phyloP scores from a whole-genome alignment of 2,329 filamentous ascomycete species.

The Neofusicoccum sp. region DNA sequence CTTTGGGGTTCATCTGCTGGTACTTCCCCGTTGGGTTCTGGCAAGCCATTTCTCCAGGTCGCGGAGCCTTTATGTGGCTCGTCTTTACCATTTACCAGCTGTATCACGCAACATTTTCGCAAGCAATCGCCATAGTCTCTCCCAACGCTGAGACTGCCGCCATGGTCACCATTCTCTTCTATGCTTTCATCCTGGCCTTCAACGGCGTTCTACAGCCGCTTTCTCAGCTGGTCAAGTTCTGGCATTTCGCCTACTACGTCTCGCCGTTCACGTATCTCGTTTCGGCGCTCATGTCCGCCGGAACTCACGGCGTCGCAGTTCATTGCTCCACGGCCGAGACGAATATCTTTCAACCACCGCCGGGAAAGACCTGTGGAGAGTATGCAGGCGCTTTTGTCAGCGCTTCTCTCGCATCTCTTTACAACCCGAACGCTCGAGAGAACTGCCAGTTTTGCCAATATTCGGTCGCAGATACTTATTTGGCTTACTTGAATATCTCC shows the following conservation, averaged over 20 bases:
- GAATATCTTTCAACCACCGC: conserved; percentile 44
- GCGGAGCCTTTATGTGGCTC: conserved; percentile 24
- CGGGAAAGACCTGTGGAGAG: conserved; percentile 44
- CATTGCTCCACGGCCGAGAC: conserved; percentile 50
- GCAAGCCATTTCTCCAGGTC: background rate
- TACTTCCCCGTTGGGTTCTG: conserved; percentile 58
- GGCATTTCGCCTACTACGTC: conserved; percentile 75
- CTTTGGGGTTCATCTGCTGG: conserved; percentile 66
- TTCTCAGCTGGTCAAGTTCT: conserved; percentile 66
- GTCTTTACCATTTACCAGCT: conserved; percentile 64
- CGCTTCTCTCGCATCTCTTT: conserved; percentile 44
- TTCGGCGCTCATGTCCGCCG: conserved; percentile 41
- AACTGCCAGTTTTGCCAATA: conserved; percentile 56
- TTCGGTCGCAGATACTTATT: conserved; percentile 49
- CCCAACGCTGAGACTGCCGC: conserved; percentile 70
- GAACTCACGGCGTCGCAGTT: conserved; percentile 51
- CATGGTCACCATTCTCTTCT: conserved; percentile 62
- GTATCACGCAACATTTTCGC: conserved; percentile 57
- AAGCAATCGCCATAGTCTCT: conserved; percentile 73
- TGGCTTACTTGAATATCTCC: conserved; percentile 45
- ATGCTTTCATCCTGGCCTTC: conserved; percentile 62
- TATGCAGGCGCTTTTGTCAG: conserved; percentile 50
- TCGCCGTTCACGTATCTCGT: conserved; percentile 69
- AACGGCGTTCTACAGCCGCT: conserved; percentile 65
- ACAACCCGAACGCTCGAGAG: conserved; percentile 47